phyloP scores from a whole-genome alignment of 225 moss, liverwort and hornwort species.

The Rhytidiadelphus loreus region DNA sequence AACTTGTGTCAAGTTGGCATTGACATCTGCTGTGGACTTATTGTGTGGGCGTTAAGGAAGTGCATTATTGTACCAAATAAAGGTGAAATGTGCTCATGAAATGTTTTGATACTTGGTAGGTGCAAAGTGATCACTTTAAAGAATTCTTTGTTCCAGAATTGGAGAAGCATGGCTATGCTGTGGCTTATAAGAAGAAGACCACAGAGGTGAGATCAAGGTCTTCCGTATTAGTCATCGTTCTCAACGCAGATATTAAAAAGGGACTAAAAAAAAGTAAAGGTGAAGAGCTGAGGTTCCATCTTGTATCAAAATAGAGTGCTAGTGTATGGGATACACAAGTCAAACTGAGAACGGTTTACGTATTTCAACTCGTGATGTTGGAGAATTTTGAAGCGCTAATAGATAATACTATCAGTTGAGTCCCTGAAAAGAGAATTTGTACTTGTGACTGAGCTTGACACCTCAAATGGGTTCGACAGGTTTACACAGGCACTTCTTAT shows the following conservation, averaged over 20 bases:
- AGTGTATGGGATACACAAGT: background rate
- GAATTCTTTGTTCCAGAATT: conserved; percentile 83
- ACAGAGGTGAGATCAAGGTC: conserved; percentile 38
- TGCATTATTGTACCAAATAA: background rate
- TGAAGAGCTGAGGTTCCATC: background rate
- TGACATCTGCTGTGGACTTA: background rate
- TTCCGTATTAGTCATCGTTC: background rate
- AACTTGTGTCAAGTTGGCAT: background rate
- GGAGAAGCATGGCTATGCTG: conserved; percentile 81
- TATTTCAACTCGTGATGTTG: background rate
- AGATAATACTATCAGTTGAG: background rate
- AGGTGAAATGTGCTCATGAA: background rate
- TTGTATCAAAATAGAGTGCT: background rate
- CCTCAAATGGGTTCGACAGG: conserved; percentile 18
- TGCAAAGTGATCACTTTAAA: conserved; percentile 83
- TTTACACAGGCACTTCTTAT: conserved; percentile 62
- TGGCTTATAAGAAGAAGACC: conserved; percentile 85
- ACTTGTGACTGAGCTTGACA: background rate
- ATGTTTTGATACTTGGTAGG: conserved; percentile 11
- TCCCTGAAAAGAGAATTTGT: background rate
- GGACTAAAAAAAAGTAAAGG: background rate
- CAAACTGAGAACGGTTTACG: background rate
- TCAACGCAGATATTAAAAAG: background rate
- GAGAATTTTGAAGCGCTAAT: background rate
- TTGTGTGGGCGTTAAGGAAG: background rate